phyloP scores from a whole-genome alignment of 352 stramenopile species.

The Phytophthora hybrid region DNA sequence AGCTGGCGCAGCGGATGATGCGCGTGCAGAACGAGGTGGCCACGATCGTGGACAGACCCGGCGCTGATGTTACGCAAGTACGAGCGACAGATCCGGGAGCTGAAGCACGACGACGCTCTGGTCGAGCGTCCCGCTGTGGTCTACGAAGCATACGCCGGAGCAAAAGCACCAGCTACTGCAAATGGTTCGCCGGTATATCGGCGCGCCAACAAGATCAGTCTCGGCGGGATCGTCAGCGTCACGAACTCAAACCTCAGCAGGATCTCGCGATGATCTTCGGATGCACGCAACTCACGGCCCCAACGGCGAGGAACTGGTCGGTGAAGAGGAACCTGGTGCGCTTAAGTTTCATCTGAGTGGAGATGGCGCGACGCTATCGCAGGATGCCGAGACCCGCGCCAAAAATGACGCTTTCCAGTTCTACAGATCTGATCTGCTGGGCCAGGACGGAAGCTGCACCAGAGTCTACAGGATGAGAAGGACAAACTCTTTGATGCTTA shows the following conservation, averaged over 20 bases:
- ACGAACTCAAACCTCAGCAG: constrained; percentile 58
- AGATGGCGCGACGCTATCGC: constrained; percentile 18
- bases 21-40: constrained; percentile 92
- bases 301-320: constrained; percentile 52
- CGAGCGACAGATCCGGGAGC: constrained; percentile 92
- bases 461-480: constrained; percentile 76
- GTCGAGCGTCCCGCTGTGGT: constrained; percentile 86
- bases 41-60: constrained; percentile 89
- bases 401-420: constrained; percentile 83
- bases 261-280: constrained; percentile 54
- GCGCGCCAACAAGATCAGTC: constrained; percentile 55
- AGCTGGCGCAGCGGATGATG: constrained; percentile 95
- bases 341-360: no score
- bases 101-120: constrained; percentile 95
- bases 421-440: constrained; percentile 63
- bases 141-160: constrained; percentile 93
- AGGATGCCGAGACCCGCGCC: constrained; percentile 28
- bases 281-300: constrained; percentile 22
- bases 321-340: constrained; percentile 64
- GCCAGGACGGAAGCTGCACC: constrained; percentile 64
- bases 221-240: constrained; percentile 67
- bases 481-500: constrained; percentile 77
- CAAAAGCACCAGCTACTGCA: constrained; percentile 86
- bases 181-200: constrained; percentile 78
- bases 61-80: constrained; percentile 89